These are phyloP conservation scores for Moesziomyces globuligerus DNA, from an alignment of 1,284 basidiomycete genomes.

Conservation along the genomic window DNA sequence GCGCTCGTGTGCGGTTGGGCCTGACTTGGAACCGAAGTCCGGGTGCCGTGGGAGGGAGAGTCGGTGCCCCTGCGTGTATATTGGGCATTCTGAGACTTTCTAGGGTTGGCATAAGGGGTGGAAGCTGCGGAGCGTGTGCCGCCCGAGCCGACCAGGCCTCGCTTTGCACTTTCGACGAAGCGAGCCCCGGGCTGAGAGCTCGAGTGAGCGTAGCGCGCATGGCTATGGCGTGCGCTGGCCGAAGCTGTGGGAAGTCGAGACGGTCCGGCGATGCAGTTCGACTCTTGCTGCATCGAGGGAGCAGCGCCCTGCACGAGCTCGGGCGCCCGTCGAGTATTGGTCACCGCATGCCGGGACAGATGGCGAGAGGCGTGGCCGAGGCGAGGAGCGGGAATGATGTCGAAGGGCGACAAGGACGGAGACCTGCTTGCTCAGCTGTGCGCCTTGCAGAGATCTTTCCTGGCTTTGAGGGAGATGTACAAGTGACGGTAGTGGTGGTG, in stretches of 20 bases:
- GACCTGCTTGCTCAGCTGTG: slow-evolving; percentile 32
- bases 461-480: not conserved
- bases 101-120: not conserved
- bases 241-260: slow-evolving; percentile 15
- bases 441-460: slow-evolving; percentile 25
- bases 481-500: not conserved
- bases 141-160: not conserved
- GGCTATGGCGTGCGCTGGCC: not conserved
- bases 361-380: slow-evolving; percentile 23
- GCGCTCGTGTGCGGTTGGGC: slow-evolving; percentile 1
- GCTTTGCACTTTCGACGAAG: slow-evolving; percentile 10
- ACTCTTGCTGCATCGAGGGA: slow-evolving; percentile 22
- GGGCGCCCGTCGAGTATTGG: slow-evolving; percentile 19
- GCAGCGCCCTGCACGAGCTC: slow-evolving; percentile 2
- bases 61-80: slow-evolving; percentile 11
- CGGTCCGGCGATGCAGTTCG: slow-evolving; percentile 21
- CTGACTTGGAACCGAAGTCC: not conserved
- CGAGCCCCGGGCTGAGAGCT: slow-evolving; percentile 18
- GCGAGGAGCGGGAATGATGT: slow-evolving; percentile 34
- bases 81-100: slow-evolving; percentile 8
- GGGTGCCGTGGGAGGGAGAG: not conserved
- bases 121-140: slow-evolving; percentile 6
- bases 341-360: slow-evolving; percentile 34
- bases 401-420: slow-evolving; percentile 2
- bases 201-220: slow-evolving; percentile 19